Evolutionary conservation across 306 rosid species (phyloP), one percentile per base, ranked within the genome.

Genomic region (Cucumis melo): DNA sequence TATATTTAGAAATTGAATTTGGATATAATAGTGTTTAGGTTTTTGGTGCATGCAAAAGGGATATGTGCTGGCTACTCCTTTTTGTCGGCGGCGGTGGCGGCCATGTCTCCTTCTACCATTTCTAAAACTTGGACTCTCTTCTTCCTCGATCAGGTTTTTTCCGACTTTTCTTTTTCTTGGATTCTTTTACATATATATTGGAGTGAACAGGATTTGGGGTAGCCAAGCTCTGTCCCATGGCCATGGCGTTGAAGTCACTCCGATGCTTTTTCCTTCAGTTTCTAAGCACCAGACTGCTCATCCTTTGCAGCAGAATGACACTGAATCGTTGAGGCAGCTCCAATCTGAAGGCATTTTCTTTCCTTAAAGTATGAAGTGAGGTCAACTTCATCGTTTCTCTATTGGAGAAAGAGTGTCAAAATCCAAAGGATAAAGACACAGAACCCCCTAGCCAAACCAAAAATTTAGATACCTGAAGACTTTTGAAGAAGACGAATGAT

Each of bases 21-120:
- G 36, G 36, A 32, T 32, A 32, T 32, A 32, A 32, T 2, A 4
- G 36, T 2, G 36, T 80, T 82, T 68, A 93, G 98, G 96, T 90
- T 87, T 84, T 80, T 93, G 91, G 97, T 93, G 81, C 86, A 91
- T 82, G 96, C 90, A 5, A 93, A 93, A 73, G 97, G 97, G 9
- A 84, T 93, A 5, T 93, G 98, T 15, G 98, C 97, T 1, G 98
- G 97, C 12, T 93, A 91, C 80, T 91, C 97, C 9, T 87, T 93
- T 53, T 89, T 93, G 14, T 90, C 97, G 32, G 97, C 98, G 0
- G 79, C 81, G 20, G 51, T 86, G 15, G 84, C 83, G 56, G 96
- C 98, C 34, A 78, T 85, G 89, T 88, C 89, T 9, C 90, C 92
- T n/a, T 77, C 79, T 38, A 84, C 87, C 38, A 57, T 77, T 80